Evolutionary conservation across 2,329 filamentous ascomycete species (phyloP).

Genomic region (Botrytis byssoidea): DNA sequence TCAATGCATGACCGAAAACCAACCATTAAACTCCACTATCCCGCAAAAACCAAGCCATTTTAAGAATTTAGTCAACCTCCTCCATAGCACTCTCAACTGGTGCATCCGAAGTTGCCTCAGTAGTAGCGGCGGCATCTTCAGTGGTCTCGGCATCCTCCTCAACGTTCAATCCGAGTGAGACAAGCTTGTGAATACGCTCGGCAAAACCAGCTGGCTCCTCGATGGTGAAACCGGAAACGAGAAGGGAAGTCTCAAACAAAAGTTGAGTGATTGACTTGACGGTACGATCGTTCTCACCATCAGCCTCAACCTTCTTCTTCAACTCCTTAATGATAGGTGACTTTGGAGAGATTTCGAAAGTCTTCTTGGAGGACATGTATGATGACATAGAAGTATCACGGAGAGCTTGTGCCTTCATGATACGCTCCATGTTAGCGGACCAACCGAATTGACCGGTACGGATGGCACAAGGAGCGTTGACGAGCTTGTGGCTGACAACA

Average conservation of each 20-base stretch:
- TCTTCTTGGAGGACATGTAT: conserved; percentile 99
- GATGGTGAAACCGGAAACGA: conserved; percentile 99
- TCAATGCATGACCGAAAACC: conserved; percentile 27
- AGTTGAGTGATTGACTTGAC: conserved; percentile 99
- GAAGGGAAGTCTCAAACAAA: conserved; percentile 96
- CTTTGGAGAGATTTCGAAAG: conserved; percentile 99
- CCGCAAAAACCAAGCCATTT: conserved; percentile 24
- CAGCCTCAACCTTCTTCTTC: conserved; percentile 97
- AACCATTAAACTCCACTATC: conserved; percentile 37
- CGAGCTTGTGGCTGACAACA: conserved; percentile 96
- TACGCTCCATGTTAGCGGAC: conserved; percentile 99
- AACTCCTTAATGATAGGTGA: conserved; percentile 97
- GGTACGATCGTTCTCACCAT: conserved; percentile 97
- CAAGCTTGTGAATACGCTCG: conserved; percentile 99
- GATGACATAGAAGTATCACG: conserved; percentile 99
- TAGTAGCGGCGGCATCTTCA: conserved; percentile 59
- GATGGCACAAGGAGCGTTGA: conserved; percentile 93
- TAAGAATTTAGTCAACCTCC: conserved; percentile 84
- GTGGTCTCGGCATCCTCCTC: conserved; percentile 84
- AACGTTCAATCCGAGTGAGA: conserved; percentile 95
- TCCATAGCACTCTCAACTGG: conserved; percentile 85
- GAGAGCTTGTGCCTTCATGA: conserved; percentile 99
- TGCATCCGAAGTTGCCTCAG: conserved; percentile 56
- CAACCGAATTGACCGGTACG: conserved; percentile 99
- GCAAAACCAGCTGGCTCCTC: conserved; percentile 97